phyloP scores from a whole-genome alignment of 768 basidiomycete genomes.

The Leccinum uliginosum region DNA sequence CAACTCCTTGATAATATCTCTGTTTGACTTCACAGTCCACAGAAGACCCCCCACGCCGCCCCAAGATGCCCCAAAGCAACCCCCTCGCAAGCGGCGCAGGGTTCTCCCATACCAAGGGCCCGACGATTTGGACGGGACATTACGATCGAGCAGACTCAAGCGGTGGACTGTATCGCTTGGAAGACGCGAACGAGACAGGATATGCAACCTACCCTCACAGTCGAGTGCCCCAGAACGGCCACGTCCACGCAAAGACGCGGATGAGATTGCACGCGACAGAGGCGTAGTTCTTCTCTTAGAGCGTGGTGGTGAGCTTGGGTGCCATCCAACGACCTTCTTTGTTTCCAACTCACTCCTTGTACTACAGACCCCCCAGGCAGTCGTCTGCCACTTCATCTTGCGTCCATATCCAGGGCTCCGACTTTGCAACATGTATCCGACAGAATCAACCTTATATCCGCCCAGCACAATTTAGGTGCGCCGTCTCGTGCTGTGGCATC shows the following conservation, averaged over 20 bases:
- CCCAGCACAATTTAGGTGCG: constrained; percentile 63
- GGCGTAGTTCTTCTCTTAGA: constrained; percentile 63
- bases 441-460: constrained; percentile 75
- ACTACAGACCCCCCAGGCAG: constrained; percentile 62
- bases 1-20: constrained; percentile 77
- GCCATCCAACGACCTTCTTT: background rate
- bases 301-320: constrained; percentile 49
- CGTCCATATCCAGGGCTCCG: constrained; percentile 66
- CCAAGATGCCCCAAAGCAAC: constrained; percentile 54
- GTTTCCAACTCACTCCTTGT: background rate
- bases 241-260: constrained; percentile 46
- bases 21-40: constrained; percentile 75
- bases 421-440: constrained; percentile 76
- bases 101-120: constrained; percentile 69
- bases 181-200: constrained; percentile 68
- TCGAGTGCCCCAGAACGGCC: constrained; percentile 40
- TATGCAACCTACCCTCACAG: constrained; percentile 49
- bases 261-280: constrained; percentile 69
- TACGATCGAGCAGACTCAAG: constrained; percentile 64
- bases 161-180: constrained; percentile 71
- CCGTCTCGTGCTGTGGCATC: constrained; percentile 62
- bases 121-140: constrained; percentile 48
- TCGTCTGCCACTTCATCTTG: constrained; percentile 67
- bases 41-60: constrained; percentile 66
- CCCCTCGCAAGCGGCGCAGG: constrained; percentile 66